Evolutionary conservation across 148 eudicot genomes (phyloP), one percentile per base, ranked within the genome.

Genomic region (Oxyria digyna): DNA sequence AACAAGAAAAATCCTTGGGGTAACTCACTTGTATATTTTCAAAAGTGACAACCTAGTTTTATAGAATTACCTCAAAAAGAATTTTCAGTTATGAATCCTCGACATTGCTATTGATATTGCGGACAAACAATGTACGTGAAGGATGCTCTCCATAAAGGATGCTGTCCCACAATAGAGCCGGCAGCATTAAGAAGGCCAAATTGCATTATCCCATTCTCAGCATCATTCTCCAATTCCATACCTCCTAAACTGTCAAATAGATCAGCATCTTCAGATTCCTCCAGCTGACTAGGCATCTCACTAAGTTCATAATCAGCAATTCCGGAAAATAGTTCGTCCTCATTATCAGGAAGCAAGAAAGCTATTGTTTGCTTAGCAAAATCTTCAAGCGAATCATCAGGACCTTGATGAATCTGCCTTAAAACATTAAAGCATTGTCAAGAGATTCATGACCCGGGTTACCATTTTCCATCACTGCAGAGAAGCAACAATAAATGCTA

Each of bases 141-240:
- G 98, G 98, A 65, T 92, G 94, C 79, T 89, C 94, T 41, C 94
- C 96, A 65, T 73, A 83, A n/a, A 32, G 96, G 95, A 78, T 87
- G 96, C 69, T 89, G 91, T 69, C 95, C 98, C 15, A 82, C 81
- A 76, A 89, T 81, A 41, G 85, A 69, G 54, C 91, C 96, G 26
- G 59, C 79, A 62, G 84, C 82, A 79, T 84, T 85, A n/a, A 85
- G 27, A 26, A 79, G 78, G 62, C 77, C 84, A 64, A 45, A 80
- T 17, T 83, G 81, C 41, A 82, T 69, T 70, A 81, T 71, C 50
- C 91, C 85, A 71, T 82, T 85, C 24, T 72, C 87, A 24, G 42
- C 35, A 68, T 86, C 96, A 55, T 81, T 77, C 64, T 89, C 98
- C 78, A 92, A 72, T 77, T 92, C 98, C 86, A 92, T 76, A 33